Conservation (phyloP, 768 basidiomycete species). For the Tremella mesenterica region DNA sequence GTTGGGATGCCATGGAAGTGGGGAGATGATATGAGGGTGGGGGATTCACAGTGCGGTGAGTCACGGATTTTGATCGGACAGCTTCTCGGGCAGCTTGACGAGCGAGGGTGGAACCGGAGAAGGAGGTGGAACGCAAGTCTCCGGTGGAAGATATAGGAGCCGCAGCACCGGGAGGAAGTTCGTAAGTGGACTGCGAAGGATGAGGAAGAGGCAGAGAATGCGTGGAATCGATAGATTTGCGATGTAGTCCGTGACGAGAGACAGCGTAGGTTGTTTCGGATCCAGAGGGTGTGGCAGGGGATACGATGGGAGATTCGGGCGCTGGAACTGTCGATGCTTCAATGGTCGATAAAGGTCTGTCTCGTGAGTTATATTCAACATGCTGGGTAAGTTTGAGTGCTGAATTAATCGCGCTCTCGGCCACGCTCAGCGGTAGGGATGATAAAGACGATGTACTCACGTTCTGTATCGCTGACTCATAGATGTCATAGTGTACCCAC, state of each 20-base stretch:
- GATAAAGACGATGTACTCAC: neutral
- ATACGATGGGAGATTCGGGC: constrained; percentile 16
- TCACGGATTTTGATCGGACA: constrained; percentile 33
- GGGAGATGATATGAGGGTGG: constrained; percentile 26
- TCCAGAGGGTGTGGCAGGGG: constrained; percentile 34
- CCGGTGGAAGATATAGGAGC: constrained; percentile 12
- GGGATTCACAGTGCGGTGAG: constrained; percentile 7
- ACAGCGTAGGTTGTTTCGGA: constrained; percentile 21
- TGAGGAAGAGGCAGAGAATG: constrained; percentile 22
- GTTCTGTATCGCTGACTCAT: constrained; percentile 14
- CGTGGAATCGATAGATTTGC: constrained; percentile 40
- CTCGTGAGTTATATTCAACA: neutral
- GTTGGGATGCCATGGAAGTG: constrained; percentile 28
- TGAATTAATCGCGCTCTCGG: too few species aligned
- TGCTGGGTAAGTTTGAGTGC: neutral
- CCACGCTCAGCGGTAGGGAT: too few species aligned
- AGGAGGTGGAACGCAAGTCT: constrained; percentile 36
- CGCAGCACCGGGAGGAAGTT: constrained; percentile 24
- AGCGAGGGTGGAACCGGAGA: constrained; percentile 31
- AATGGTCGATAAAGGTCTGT: constrained; percentile 31
- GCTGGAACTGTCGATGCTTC: constrained; percentile 14
- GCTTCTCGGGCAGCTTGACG: constrained; percentile 27
- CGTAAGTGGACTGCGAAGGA: constrained; percentile 4
- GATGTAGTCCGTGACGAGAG: constrained; percentile 19
- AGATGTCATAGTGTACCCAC: constrained; percentile 32